A percentile compares a stretch with the other conserved stretches of the same genome.
Conservation (phyloP, 345 rosid species). For the Euphorbia tirucalli region DNA sequence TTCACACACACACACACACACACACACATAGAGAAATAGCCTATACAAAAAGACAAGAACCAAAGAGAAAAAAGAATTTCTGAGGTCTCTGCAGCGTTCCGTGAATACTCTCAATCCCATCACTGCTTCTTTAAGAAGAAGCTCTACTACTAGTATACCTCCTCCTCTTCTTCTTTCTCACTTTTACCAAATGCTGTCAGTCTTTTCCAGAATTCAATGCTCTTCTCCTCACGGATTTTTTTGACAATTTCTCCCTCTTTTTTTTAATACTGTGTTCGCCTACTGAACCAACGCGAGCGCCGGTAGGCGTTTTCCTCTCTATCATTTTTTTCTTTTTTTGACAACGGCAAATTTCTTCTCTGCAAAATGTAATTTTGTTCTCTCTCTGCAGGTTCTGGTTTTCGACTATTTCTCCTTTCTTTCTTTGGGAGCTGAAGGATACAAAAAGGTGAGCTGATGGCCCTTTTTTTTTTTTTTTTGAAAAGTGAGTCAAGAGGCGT, state of each 20-base stretch:
- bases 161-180: constrained; percentile 19
- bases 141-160: no score
- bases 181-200: constrained; percentile 44
- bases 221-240: constrained; percentile 30
- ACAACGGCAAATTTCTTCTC: no score
- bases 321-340: not conserved
- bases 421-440: not conserved
- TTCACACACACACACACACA: not conserved
- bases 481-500: constrained; percentile 45
- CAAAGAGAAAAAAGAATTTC: not conserved
- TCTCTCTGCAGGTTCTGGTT: constrained; percentile 14
- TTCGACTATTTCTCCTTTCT: not conserved
- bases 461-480: constrained; percentile 7
- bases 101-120: constrained; percentile 18
- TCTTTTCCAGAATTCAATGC: constrained; percentile 37
- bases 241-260: constrained; percentile 15
- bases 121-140: constrained; percentile 18
- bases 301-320: not conserved
- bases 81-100: not conserved
- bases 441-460: constrained; percentile 9
- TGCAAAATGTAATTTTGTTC: not conserved
- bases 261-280: not conserved
- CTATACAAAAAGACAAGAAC: not conserved
- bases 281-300: constrained; percentile 24
- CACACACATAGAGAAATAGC: not conserved